phyloP scores from a whole-genome alignment of 495 filamentous ascomycete genomes.

The Penicillium paxilli region DNA sequence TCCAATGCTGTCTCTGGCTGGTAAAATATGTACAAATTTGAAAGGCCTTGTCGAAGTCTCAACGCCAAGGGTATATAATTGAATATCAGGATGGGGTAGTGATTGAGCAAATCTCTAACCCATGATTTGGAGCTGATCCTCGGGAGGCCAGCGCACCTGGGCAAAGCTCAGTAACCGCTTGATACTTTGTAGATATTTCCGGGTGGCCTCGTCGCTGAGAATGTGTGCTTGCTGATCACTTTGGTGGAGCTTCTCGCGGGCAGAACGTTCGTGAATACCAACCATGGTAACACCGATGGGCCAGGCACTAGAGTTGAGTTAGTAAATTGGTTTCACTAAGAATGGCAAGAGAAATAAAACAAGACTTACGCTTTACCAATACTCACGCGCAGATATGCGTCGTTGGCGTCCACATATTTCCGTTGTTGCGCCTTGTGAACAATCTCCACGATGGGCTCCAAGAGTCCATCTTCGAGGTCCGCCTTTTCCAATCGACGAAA shows the following conservation, averaged over 20 bases:
- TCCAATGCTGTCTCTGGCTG: not conserved
- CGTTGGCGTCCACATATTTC: slow-evolving; percentile 94
- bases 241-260: slow-evolving; percentile 91
- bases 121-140: slow-evolving; percentile 93
- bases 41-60: not conserved
- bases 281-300: slow-evolving; percentile 99
- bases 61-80: slow-evolving; percentile 16
- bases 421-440: slow-evolving; percentile 84
- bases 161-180: slow-evolving; percentile 96
- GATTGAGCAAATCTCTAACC: too few relatives aligned
- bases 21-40: not conserved
- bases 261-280: slow-evolving; percentile 95
- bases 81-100: too few relatives aligned
- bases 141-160: slow-evolving; percentile 92
- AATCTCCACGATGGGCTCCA: slow-evolving; percentile 90
- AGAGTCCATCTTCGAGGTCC: slow-evolving; percentile 73
- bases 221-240: slow-evolving; percentile 89
- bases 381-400: slow-evolving; percentile 86
- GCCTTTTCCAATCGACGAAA: slow-evolving; percentile 83
- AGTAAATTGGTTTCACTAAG: slow-evolving; percentile 20
- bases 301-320: slow-evolving; percentile 63
- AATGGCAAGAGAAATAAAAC: not conserved
- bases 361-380: slow-evolving; percentile 81
- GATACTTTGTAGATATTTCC: slow-evolving; percentile 96
- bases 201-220: slow-evolving; percentile 91